Evolutionary conservation across 73 alveolate species (phyloP), one percentile per base, ranked within the genome.

Genomic region (Symbiodinium natans): DNA sequence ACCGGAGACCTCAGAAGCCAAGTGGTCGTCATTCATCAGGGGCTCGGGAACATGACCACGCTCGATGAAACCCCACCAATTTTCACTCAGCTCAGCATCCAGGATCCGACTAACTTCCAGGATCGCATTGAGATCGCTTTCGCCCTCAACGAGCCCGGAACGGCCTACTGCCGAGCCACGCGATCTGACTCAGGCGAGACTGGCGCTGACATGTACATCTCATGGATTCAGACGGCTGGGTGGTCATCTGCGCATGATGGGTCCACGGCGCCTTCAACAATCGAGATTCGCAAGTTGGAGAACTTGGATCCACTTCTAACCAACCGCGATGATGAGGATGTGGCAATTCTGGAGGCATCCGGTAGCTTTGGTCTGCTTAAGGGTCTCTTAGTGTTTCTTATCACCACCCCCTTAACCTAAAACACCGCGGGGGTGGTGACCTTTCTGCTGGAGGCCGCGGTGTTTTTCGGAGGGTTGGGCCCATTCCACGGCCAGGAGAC

Each of bases 71-170:
- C 94, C 29, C 94, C 94, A 27, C 94, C 94, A 4, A 48, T 27
- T 46, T 86, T 86, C 39, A 86, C 94, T 9, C 84, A 86, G n/a
- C 43, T 86, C 39, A 25, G 59, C 59, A 86, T 86, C 3, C 84
- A 56, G 41, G 94, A 86, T 39, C 94, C 94, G 38, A 86, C 94
- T 4, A 80, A 52, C 33, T 86, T 21, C 41, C 59, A 52, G 59
- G 94, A 86, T 38, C 94, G 83, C 63, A 86, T 86, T 52, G 41
- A 86, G 31, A 34, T 86, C 63, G 11, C 63, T 8, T 86, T 86
- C 41, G 94, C 94, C 7, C 94, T 86, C 31, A 86, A 86, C 40
- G 94, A 86, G 41, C 94, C 94, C 7, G 94, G 94, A 48, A 86
- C 94, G 27, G 83, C 83, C 34, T 86, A 54, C 34, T 86, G 94